Conservation (phyloP, 768 basidiomycete genomes). For the Collybia mongolica region DNA sequence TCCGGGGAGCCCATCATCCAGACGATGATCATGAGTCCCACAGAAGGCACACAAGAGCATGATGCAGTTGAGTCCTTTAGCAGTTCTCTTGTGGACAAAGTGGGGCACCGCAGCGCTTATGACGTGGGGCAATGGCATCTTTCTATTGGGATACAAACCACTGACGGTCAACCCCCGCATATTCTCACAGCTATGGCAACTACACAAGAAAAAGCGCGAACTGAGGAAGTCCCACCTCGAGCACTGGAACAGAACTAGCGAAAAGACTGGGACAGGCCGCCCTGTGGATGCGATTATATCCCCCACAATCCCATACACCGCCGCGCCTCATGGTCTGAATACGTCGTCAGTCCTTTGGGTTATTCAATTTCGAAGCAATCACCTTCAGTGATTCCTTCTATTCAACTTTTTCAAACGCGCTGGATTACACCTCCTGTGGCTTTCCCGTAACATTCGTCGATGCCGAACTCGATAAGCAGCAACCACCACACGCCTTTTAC, state of each 20-base stretch:
- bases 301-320: constrained; percentile 57
- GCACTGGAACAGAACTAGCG: constrained; percentile 54
- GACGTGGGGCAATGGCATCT: constrained; percentile 27
- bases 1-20: constrained; percentile 56
- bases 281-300: constrained; percentile 74
- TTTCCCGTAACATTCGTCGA: constrained; percentile 69
- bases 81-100: constrained; percentile 43
- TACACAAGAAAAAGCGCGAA: constrained; percentile 48
- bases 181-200: constrained; percentile 51
- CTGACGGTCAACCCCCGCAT: constrained; percentile 27
- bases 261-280: constrained; percentile 57
- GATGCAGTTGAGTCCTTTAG: constrained; percentile 40
- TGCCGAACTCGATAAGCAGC: constrained; percentile 45
- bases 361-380: background rate
- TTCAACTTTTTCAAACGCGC: constrained; percentile 61
- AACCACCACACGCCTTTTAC: constrained; percentile 47
- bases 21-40: constrained; percentile 51
- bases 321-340: constrained; percentile 61
- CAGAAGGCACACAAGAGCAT: constrained; percentile 14
- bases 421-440: constrained; percentile 57
- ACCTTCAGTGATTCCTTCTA: constrained; percentile 51
- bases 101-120: constrained; percentile 34
- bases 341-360: constrained; percentile 27
- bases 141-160: background rate
- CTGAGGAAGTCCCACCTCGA: constrained; percentile 59